Evolutionary conservation across 768 basidiomycete species (phyloP).

Genomic region (Suillus subaureus): DNA sequence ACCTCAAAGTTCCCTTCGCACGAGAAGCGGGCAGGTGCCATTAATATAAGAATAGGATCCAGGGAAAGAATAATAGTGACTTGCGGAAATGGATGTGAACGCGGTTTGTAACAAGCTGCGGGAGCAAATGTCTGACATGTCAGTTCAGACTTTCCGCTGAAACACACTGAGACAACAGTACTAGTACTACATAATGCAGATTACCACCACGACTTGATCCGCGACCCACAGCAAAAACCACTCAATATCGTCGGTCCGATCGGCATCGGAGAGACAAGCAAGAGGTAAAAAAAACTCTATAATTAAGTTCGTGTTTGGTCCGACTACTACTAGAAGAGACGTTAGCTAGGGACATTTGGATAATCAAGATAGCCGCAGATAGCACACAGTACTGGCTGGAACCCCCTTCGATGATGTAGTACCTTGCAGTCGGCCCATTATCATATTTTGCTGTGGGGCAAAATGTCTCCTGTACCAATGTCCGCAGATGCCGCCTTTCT

Average conservation of each 20-base stretch:
- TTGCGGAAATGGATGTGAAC: neutral
- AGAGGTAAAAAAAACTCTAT: neutral
- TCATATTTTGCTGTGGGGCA: neutral
- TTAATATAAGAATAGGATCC: neutral
- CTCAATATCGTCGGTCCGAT: conserved; percentile 24
- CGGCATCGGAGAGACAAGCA: conserved; percentile 22
- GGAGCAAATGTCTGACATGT: neutral
- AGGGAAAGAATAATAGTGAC: neutral
- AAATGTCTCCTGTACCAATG: neutral
- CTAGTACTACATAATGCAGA: neutral
- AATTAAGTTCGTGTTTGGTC: neutral
- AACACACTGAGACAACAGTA: neutral
- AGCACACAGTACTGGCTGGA: neutral
- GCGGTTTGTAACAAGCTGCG: neutral
- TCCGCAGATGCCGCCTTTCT: neutral
- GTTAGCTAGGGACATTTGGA: neutral
- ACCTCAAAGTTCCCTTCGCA: neutral
- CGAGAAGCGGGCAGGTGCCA: too few species aligned
- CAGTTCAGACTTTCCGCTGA: neutral
- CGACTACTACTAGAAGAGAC: too few species aligned
- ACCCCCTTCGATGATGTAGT: neutral
- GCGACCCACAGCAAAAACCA: conserved; percentile 25
- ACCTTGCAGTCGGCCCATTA: neutral
- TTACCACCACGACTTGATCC: neutral
- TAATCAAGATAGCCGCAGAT: neutral